Evolutionary conservation across 768 basidiomycete species (phyloP).

Genomic region (Pleurotus giganteus): DNA sequence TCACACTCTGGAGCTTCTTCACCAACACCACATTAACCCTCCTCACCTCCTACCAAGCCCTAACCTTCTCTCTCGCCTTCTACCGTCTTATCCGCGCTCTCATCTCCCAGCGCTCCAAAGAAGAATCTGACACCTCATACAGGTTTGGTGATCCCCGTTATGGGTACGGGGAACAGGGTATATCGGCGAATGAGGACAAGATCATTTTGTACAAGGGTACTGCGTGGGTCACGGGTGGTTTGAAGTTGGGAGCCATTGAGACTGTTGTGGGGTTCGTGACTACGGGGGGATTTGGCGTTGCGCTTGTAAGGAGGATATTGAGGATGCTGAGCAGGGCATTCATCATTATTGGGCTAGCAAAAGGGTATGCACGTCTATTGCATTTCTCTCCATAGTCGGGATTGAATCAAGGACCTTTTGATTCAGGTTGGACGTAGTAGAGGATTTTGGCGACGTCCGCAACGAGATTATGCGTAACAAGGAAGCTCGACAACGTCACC

Average conservation of each 20-base stretch:
- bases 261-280: constrained; percentile 58
- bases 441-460: constrained; percentile 49
- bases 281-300: constrained; percentile 46
- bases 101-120: constrained; percentile 50
- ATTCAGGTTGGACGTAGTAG: constrained; percentile 48
- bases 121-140: constrained; percentile 18
- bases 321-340: constrained; percentile 51
- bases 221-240: constrained; percentile 60
- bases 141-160: not conserved
- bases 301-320: constrained; percentile 56
- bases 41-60: constrained; percentile 53
- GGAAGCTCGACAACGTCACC: not conserved
- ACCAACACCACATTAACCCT: constrained; percentile 59
- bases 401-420: not conserved
- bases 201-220: constrained; percentile 56
- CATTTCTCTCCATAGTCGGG: not conserved
- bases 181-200: constrained; percentile 34
- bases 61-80: constrained; percentile 57
- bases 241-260: constrained; percentile 66
- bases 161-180: not conserved
- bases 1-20: constrained; percentile 54
- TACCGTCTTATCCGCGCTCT: constrained; percentile 53
- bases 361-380: constrained; percentile 50
- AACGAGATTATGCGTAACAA: constrained; percentile 29
- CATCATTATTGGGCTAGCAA: constrained; percentile 60